A percentile compares a stretch with the other conserved stretches of the same genome.
Evolutionary conservation across 495 filamentous ascomycete species (phyloP).

Genomic region (Bryoglossum gracile): DNA sequence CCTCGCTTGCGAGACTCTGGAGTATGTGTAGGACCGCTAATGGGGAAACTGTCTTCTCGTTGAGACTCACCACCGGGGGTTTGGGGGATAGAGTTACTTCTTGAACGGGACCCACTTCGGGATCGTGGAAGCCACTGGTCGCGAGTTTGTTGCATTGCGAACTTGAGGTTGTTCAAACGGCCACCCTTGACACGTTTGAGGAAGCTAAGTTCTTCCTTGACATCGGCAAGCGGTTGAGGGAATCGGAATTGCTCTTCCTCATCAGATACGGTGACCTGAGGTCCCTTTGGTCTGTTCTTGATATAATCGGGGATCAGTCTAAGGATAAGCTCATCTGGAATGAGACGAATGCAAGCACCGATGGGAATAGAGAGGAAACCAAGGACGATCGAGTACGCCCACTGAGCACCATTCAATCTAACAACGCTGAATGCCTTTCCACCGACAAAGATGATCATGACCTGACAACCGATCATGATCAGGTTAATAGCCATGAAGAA

Average conservation of each 20-base stretch:
- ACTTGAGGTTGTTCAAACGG: conserved; percentile 77
- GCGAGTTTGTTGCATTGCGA: conserved; percentile 71
- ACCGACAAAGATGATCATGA: conserved; percentile 76
- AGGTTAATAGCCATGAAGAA: conserved; percentile 79
- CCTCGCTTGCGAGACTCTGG: conserved; percentile 66
- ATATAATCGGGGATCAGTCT: conserved; percentile 61
- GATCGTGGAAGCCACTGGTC: conserved; percentile 65
- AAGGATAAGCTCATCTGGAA: conserved; percentile 55
- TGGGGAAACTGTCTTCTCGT: conserved; percentile 33
- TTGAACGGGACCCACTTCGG: conserved; percentile 66
- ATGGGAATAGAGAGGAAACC: conserved; percentile 66
- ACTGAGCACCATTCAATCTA: conserved; percentile 57
- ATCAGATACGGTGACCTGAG: conserved; percentile 59
- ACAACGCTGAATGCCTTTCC: conserved; percentile 66
- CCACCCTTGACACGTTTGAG: conserved; percentile 89
- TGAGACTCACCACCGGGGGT: conserved; percentile 56
- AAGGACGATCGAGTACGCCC: conserved; percentile 68
- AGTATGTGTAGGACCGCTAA: conserved; percentile 49
- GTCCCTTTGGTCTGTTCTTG: conserved; percentile 51
- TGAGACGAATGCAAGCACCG: conserved; percentile 61
- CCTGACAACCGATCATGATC: conserved; percentile 71
- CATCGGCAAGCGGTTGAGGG: conserved; percentile 65
- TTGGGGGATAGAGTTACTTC: conserved; percentile 61
- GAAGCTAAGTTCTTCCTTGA: conserved; percentile 75
- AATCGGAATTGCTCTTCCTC: conserved; percentile 67